These are phyloP conservation scores for Cystofilobasidium macerans DNA, from an alignment of 768 basidiomycete species.

Conservation along the genomic window DNA sequence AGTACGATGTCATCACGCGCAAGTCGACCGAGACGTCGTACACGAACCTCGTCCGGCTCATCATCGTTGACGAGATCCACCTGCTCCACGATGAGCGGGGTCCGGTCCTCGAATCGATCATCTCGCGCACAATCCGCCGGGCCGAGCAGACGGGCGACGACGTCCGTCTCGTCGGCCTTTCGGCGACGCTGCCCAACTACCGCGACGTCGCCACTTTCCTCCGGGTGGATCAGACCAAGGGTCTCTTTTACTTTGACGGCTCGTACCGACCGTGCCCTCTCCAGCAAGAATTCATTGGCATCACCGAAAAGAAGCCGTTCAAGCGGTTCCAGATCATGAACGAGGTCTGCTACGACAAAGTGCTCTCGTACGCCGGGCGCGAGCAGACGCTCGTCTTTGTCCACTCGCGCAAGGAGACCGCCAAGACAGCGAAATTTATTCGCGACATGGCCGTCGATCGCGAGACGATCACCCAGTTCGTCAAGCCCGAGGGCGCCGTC, in stretches of 20 bases:
- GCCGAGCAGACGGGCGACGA: constrained; percentile 93
- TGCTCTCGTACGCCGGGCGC: constrained; percentile 73
- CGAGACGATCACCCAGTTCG: constrained; percentile 91
- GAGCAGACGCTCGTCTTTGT: constrained; percentile 85
- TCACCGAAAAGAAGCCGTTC: constrained; percentile 99
- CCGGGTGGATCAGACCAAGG: constrained; percentile 80
- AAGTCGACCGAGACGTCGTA: constrained; percentile 95
- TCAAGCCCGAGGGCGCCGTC: constrained; percentile 82
- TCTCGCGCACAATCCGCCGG: constrained; percentile 76
- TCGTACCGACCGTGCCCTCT: constrained; percentile 87
- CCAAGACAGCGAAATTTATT: constrained; percentile 89
- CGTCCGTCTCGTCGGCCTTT: constrained; percentile 86
- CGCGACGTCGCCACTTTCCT: constrained; percentile 96
- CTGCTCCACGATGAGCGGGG: constrained; percentile 95
- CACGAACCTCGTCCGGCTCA: constrained; percentile 86
- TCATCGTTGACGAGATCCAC: constrained; percentile 98
- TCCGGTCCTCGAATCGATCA: constrained; percentile 82
- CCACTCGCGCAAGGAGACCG: constrained; percentile 95
- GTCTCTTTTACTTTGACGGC: constrained; percentile 94
- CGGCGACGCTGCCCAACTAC: constrained; percentile 96
- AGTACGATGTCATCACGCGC: constrained; percentile 98
- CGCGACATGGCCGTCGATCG: constrained; percentile 92
- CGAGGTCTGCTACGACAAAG: constrained; percentile 96
- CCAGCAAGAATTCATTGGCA: constrained; percentile 91
- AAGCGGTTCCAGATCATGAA: constrained; percentile 97